Evolutionary conservation across 1,284 basidiomycete genomes (phyloP).

Genomic region (Anthracocystis walkeri): DNA sequence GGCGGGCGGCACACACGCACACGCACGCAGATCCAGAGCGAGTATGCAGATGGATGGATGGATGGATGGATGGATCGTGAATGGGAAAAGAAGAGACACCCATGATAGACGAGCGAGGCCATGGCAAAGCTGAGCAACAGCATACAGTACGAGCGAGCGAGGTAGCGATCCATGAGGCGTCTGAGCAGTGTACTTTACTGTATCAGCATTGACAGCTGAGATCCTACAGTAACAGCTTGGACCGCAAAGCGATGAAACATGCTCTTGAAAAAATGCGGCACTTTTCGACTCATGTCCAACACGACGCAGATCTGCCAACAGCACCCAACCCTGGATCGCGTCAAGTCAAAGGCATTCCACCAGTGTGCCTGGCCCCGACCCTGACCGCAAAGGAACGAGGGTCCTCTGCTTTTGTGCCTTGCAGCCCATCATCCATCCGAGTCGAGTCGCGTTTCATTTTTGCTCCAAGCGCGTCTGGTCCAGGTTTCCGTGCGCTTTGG

Average conservation of each 20-base stretch:
- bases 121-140: background rate
- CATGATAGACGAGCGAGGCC: background rate
- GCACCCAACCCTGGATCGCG: too few species aligned
- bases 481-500: slow-evolving; percentile 6
- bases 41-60: background rate
- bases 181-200: slow-evolving; percentile 17
- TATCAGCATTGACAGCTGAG: slow-evolving; percentile 22
- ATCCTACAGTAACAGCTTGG: slow-evolving; percentile 5
- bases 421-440: background rate
- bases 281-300: slow-evolving; percentile 12
- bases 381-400: slow-evolving; percentile 2
- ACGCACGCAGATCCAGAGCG: background rate
- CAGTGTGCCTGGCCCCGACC: slow-evolving; percentile 6
- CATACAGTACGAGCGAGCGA: background rate
- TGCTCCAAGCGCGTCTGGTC: slow-evolving; percentile 16
- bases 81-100: background rate
- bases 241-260: background rate
- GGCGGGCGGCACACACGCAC: slow-evolving; percentile 2
- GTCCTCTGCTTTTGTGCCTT: slow-evolving; percentile 18
- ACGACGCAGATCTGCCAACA: background rate
- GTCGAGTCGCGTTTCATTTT: slow-evolving; percentile 15
- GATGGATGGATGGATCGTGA: slow-evolving; percentile 3
- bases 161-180: background rate
- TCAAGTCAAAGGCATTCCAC: background rate
- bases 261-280: slow-evolving; percentile 1